phyloP scores from a whole-genome alignment of 768 basidiomycete species.

The Suillus decipiens region DNA sequence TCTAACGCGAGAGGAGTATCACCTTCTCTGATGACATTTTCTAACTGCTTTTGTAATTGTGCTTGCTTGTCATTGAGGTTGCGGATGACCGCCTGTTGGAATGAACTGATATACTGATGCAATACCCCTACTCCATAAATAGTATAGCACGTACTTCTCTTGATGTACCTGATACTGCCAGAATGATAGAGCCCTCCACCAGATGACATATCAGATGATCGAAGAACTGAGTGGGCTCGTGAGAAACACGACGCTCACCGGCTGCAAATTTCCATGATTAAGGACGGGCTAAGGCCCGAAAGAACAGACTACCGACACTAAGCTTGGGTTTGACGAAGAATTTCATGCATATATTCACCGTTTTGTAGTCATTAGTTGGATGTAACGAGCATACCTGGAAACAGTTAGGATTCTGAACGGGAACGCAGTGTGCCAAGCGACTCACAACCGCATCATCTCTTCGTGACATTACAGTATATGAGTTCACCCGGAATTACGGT shows the following conservation, averaged over 20 bases:
- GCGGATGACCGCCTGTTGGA: slow-evolving; percentile 81
- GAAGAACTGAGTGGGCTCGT: background rate
- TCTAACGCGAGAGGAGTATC: slow-evolving; percentile 6
- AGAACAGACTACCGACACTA: slow-evolving; percentile 66
- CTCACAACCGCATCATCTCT: slow-evolving; percentile 68
- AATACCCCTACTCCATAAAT: background rate
- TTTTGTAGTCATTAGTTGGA: slow-evolving; percentile 91
- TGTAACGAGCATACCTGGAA: slow-evolving; percentile 75
- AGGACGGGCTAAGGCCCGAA: slow-evolving; percentile 75
- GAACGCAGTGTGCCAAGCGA: background rate
- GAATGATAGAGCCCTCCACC: slow-evolving; percentile 74
- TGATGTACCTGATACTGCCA: slow-evolving; percentile 92
- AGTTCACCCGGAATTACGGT: slow-evolving; percentile 9
- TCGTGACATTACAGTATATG: background rate
- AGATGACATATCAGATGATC: slow-evolving; percentile 7
- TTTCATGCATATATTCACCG: slow-evolving; percentile 51
- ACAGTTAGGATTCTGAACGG: slow-evolving; percentile 10
- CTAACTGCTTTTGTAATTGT: slow-evolving; percentile 81
- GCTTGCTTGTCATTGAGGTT: slow-evolving; percentile 82
- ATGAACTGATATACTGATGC: slow-evolving; percentile 40
- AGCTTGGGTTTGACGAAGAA: slow-evolving; percentile 7
- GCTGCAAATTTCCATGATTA: slow-evolving; percentile 79
- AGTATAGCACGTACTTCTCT: slow-evolving; percentile 56
- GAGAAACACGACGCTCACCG: slow-evolving; percentile 44
- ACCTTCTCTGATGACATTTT: slow-evolving; percentile 87